phyloP scores from a whole-genome alignment of 1,139 yeast genomes.

The Sugiyamaella xylanicola region DNA sequence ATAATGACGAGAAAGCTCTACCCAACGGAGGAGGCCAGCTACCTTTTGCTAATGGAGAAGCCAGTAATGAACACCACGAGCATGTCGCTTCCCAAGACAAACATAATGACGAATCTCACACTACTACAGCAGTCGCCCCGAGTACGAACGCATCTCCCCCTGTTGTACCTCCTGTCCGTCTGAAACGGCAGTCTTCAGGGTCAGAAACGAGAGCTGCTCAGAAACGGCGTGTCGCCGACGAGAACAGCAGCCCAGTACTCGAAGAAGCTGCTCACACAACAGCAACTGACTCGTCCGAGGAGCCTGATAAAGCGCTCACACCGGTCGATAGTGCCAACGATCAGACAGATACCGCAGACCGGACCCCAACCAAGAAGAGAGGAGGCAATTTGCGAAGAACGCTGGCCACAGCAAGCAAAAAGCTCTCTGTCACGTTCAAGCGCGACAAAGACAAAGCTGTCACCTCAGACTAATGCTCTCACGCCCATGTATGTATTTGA shows the following conservation, averaged over 20 bases:
- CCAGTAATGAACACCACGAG: not conserved
- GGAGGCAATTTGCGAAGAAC: slow-evolving; percentile 19
- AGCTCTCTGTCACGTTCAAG: slow-evolving; percentile 25
- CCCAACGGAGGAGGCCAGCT: not conserved
- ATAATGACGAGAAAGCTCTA: slow-evolving; percentile 6
- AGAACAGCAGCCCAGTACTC: not conserved
- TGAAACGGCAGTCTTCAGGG: slow-evolving; percentile 22
- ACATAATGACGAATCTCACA: not conserved
- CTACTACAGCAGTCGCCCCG: not conserved
- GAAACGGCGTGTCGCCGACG: slow-evolving; percentile 12
- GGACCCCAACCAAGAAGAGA: slow-evolving; percentile 16
- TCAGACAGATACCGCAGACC: not conserved
- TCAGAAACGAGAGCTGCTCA: slow-evolving; percentile 8
- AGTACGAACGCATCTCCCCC: not conserved
- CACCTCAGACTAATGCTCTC: slow-evolving; percentile 13
- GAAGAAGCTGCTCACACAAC: not conserved
- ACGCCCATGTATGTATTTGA: not conserved
- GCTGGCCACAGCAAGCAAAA: slow-evolving; percentile 26
- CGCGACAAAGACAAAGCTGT: slow-evolving; percentile 19
- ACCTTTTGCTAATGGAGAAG: slow-evolving; percentile 6
- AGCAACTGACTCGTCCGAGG: not conserved
- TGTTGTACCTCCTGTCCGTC: not conserved
- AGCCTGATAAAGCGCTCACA: not conserved
- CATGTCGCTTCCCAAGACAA: not conserved
- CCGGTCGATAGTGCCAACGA: too few relatives aligned